Base-by-base conservation (phyloP, 495 filamentous ascomycete genomes). In the Aspergillus sclerotiicarbonarius region DNA sequence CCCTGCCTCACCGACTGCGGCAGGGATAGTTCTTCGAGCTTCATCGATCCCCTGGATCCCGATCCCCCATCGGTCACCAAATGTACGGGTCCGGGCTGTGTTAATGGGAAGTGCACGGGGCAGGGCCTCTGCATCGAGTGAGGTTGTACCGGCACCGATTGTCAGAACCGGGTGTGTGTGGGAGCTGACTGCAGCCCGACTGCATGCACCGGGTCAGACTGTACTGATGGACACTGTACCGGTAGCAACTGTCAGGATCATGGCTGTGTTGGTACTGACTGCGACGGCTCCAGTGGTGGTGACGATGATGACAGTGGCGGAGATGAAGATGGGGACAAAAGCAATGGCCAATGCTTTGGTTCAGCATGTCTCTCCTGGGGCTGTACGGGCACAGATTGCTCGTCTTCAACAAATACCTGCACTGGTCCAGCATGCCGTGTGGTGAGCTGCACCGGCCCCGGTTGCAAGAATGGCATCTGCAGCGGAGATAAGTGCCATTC, bases 111-210 rank as follows among this genome's bases (percentile, higher is more conserved):
- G 12, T 58, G 56, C 20, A 46, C 7, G 3, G 47, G 33, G 7
- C 6, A 18, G 7, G 37, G 37, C 0, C 47, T 58, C 1, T 58
- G 56, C 12, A 45, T 52, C 33, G 3, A 30, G n/a, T 18, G n/a
- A 9, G 56, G 56, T 9, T 58, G 57, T n/a, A 43, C 41, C 4
- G 57, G 57, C 1, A 31, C 1, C 2, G 57, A 59, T 32, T 59
- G 57, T 31, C 10, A 53, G 12, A 21, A 25, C 33, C n/a, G 56
- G 7, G 37, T 58, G n/a, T 58, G 49, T 15, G 2, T 54, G 8
- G 51, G 51, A 13, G 13, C 20, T 1, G 45, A 57, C 8, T 49
- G 46, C 16, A 41, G 1, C 12, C 29, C 29, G 3, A 50, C 44
- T 1, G 54, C 7, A 1, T 57, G 54, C 19, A 41, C 32, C 6